These are phyloP conservation scores for Lunasporangiospora selenospora DNA, from an alignment of 192 early-diverging fungal genomes.

Conservation along the genomic window DNA sequence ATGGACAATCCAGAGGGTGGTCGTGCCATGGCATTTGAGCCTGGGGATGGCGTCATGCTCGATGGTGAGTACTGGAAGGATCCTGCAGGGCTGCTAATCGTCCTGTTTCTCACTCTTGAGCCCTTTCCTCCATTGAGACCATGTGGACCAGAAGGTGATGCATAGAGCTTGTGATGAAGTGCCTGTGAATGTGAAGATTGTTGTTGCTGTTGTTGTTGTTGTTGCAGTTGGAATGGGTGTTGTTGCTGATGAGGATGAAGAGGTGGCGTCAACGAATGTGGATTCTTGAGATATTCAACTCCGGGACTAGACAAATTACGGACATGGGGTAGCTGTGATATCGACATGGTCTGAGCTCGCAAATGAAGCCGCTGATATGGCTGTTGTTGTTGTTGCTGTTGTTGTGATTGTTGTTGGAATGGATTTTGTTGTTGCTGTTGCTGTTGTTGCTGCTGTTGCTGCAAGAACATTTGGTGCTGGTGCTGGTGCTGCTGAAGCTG, in stretches of 20 bases:
- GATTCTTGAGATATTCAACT: conserved; percentile 25
- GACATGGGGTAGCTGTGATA: conserved; percentile 28
- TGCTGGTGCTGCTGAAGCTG: conserved; percentile 22
- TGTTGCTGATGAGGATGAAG: conserved; percentile 41
- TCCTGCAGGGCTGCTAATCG: conserved; percentile 42
- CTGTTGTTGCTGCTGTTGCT: conserved; percentile 12
- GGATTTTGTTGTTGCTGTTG: conserved; percentile 33
- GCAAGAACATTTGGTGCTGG: too few species aligned
- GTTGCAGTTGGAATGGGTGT: too few species aligned
- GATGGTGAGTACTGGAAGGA: conserved; percentile 40
- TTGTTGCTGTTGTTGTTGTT: conserved; percentile 29
- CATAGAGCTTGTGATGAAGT: conserved; percentile 25
- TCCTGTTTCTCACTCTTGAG: conserved; percentile 30
- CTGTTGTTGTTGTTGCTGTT: conserved; percentile 27
- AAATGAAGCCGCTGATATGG: conserved; percentile 27
- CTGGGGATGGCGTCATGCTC: conserved; percentile 26
- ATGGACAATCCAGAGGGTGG: conserved; percentile 41
- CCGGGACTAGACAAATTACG: conserved; percentile 35
- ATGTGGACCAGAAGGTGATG: background rate
- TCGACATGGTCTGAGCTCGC: conserved; percentile 25
- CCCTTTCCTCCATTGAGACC: conserved; percentile 14
- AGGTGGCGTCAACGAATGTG: conserved; percentile 38
- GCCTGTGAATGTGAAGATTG: too few species aligned
- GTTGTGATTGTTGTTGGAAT: conserved; percentile 26
- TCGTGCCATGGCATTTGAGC: conserved; percentile 16